Percentiles rank a stretch among this genome's conserved stretches.
Evolutionary conservation across 345 rosid genomes (phyloP).

Genomic region (Citrus inodora): DNA sequence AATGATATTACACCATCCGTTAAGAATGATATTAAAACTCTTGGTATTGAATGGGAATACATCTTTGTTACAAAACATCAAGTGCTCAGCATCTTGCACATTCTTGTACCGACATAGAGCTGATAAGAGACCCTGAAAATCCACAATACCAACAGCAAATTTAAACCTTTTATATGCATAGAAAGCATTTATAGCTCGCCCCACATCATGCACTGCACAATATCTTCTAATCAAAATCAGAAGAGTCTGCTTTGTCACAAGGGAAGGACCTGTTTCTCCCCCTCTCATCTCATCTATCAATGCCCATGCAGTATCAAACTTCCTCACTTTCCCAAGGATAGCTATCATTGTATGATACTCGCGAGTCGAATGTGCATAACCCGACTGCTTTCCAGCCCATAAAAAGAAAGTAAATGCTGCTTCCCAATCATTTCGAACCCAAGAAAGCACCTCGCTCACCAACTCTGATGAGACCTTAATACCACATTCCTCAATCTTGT

Average conservation of each 20-base stretch:
- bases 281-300: constrained; percentile 88
- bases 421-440: constrained; percentile 80
- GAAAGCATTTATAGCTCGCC: constrained; percentile 73
- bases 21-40: constrained; percentile 78
- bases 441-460: constrained; percentile 71
- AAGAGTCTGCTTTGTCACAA: constrained; percentile 72
- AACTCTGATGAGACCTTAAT: constrained; percentile 50
- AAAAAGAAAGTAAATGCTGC: constrained; percentile 80
- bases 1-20: constrained; percentile 86
- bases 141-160: constrained; percentile 62
- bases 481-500: constrained; percentile 55
- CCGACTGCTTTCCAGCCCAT: constrained; percentile 73
- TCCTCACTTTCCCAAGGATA: constrained; percentile 81
- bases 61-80: constrained; percentile 67
- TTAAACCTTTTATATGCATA: constrained; percentile 63
- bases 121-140: constrained; percentile 82
- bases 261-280: constrained; percentile 37
- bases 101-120: constrained; percentile 94
- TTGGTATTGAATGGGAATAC: constrained; percentile 70
- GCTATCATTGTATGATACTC: constrained; percentile 80
- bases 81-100: constrained; percentile 89
- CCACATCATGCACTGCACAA: constrained; percentile 84
- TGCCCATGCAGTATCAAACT: constrained; percentile 86
- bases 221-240: constrained; percentile 85
- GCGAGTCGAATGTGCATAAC: constrained; percentile 51